These are phyloP conservation scores for Acanthamoeba quina DNA, from an alignment of 208 protist genomes.

Conservation along the genomic window DNA sequence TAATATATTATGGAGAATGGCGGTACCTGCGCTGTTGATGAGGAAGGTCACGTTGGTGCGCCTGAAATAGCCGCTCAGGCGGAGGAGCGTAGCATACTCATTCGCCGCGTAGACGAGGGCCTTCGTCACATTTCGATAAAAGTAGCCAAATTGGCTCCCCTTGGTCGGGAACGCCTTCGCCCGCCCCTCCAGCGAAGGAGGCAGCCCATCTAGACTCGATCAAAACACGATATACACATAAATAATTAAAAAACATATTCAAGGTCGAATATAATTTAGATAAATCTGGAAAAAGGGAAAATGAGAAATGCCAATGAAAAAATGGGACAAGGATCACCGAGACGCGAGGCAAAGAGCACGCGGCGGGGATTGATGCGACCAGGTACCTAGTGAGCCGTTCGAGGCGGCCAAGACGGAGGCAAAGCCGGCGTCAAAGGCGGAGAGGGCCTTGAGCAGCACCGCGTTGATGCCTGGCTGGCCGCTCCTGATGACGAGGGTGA, in stretches of 20 bases:
- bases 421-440: neutral
- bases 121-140: neutral
- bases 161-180: neutral
- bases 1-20: too few species aligned
- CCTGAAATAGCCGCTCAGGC: neutral
- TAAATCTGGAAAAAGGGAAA: neutral
- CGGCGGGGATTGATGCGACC: too few species aligned
- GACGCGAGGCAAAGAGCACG: neutral
- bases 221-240: too few species aligned
- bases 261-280: too few species aligned
- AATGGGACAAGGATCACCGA: neutral
- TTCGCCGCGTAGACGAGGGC: neutral
- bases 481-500: neutral
- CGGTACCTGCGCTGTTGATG: constrained; percentile 29
- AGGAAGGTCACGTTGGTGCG: neutral
- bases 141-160: neutral
- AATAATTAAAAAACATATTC: too few species aligned
- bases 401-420: neutral
- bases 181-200: neutral
- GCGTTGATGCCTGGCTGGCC: neutral
- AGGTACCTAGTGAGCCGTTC: neutral
- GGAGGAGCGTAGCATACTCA: neutral
- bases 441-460: neutral
- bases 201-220: neutral
- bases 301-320: neutral